phyloP scores from a whole-genome alignment of 2,329 filamentous ascomycete genomes.

The Aspergillus transmontanensis region DNA sequence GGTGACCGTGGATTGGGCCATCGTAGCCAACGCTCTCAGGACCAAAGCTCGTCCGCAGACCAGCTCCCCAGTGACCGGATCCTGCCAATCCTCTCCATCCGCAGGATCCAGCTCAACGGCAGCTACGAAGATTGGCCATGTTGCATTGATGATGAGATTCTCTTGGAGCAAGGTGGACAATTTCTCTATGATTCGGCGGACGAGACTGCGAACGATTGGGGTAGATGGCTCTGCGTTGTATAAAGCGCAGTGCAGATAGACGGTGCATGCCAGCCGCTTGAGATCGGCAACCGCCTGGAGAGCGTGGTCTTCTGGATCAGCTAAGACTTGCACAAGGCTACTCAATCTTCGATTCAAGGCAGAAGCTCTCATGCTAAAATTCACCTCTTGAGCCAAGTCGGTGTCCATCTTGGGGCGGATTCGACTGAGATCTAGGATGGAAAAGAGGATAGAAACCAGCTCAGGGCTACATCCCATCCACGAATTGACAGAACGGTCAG shows the following conservation, averaged over 20 bases:
- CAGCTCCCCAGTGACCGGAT: constrained; percentile 2
- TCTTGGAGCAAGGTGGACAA: not conserved
- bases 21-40: not conserved
- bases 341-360: not conserved
- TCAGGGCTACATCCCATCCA: constrained; percentile 10
- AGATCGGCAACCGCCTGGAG: not conserved
- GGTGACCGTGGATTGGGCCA: constrained; percentile 17
- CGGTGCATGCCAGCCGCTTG: not conserved
- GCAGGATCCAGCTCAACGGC: constrained; percentile 38
- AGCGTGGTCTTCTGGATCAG: not conserved
- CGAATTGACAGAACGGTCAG: constrained; percentile 4
- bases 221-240: not conserved
- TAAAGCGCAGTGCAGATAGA: constrained; percentile 5
- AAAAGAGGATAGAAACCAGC: not conserved
- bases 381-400: not conserved
- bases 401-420: not conserved
- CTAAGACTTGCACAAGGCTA: not conserved
- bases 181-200: not conserved
- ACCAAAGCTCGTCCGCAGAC: not conserved
- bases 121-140: constrained; percentile 27
- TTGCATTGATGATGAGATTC: constrained; percentile 8
- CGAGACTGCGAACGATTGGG: not conserved
- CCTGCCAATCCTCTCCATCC: constrained; percentile 35
- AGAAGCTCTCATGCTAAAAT: not conserved
- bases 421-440: not conserved